Conservation (phyloP, 208 protist species). For the Phytomonas francai region DNA sequence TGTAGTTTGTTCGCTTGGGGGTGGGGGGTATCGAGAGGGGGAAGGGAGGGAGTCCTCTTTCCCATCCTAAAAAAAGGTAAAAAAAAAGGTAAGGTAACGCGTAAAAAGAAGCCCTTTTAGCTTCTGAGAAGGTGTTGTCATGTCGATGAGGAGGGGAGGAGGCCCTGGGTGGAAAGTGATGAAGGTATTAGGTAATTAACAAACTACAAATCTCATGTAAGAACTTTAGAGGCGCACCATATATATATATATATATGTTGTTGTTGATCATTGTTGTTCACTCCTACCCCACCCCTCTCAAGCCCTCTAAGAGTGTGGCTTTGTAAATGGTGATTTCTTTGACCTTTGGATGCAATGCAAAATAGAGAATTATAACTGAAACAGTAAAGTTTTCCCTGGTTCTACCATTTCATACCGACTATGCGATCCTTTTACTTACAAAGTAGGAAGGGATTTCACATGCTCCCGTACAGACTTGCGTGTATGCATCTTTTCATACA, state of each 20-base stretch:
- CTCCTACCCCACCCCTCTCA: too few relatives aligned
- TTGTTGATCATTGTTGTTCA: not conserved
- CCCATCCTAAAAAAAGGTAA: not conserved
- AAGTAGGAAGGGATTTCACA: not conserved
- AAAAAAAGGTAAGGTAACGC: conserved; percentile 12
- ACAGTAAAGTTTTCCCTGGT: not conserved
- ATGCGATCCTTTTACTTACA: not conserved
- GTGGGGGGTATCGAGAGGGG: too few relatives aligned
- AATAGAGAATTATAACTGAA: not conserved
- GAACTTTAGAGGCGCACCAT: not conserved
- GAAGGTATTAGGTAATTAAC: not conserved
- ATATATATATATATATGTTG: too few relatives aligned
- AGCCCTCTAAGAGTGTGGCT: not conserved
- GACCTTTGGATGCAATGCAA: not conserved
- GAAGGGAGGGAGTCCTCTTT: too few relatives aligned
- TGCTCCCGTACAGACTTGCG: not conserved
- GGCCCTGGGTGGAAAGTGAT: not conserved
- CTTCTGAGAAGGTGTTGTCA: too few relatives aligned
- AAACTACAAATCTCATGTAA: conserved; percentile 1
- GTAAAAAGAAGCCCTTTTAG: too few relatives aligned
- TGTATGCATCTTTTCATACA: not conserved
- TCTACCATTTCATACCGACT: not conserved
- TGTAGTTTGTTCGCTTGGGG: conserved; percentile 8
- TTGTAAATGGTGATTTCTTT: not conserved
- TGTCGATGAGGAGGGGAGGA: not conserved